Evolutionary conservation across 2,329 filamentous ascomycete genomes (phyloP).

Genomic region (Exophiala xenobiotica): DNA sequence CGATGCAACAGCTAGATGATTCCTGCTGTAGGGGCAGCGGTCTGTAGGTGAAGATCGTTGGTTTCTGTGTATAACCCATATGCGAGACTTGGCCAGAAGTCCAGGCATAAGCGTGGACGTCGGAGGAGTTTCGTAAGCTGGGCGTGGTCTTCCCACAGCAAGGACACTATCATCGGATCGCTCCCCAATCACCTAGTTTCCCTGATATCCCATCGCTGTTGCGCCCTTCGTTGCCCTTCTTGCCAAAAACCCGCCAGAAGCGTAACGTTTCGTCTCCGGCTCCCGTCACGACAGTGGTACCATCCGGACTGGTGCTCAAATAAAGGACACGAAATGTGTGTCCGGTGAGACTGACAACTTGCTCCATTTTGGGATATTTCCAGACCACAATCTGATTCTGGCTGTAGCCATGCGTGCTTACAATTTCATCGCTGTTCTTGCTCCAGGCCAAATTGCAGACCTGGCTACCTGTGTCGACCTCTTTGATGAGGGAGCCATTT

Average conservation of each 20-base stretch:
- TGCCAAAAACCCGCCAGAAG: conserved; percentile 96
- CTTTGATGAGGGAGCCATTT: conserved; percentile 75
- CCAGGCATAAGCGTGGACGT: too few relatives aligned
- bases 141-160: not conserved
- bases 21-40: too few relatives aligned
- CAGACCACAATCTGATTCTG: conserved; percentile 99
- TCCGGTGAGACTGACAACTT: conserved; percentile 90
- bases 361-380: conserved; percentile 98
- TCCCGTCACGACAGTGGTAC: conserved; percentile 88
- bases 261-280: conserved; percentile 93
- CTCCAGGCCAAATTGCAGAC: conserved; percentile 99
- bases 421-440: conserved; percentile 95
- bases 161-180: conserved; percentile 60
- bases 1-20: too few relatives aligned
- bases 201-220: conserved; percentile 39
- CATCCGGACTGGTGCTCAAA: conserved; percentile 95
- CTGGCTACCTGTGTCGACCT: conserved; percentile 94
- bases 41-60: too few relatives aligned
- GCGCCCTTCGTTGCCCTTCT: conserved; percentile 68
- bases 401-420: conserved; percentile 93
- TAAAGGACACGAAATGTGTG: conserved; percentile 97
- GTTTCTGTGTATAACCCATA: too few relatives aligned
- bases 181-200: conserved; percentile 73
- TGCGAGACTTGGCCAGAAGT: too few relatives aligned
- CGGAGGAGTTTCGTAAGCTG: not conserved